These are phyloP conservation scores for Peronosclerospora sorghi DNA, from an alignment of 352 stramenopile species.

Conservation along the genomic window DNA sequence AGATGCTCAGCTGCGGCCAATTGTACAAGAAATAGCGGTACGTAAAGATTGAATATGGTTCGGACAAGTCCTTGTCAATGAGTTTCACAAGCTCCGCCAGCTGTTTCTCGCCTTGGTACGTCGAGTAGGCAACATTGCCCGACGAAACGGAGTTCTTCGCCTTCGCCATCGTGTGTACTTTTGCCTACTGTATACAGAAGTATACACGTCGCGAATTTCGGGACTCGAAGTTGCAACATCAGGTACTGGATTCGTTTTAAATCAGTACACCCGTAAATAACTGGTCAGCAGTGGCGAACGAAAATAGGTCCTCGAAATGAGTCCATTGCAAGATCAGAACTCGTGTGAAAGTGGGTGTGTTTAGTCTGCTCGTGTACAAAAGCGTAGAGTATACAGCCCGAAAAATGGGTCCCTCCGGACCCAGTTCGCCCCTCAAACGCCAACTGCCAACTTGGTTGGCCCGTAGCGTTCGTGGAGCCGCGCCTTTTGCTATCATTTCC, in stretches of 20 bases:
- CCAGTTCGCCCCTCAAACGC: background rate
- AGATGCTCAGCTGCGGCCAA: conserved; percentile 88
- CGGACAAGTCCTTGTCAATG: conserved; percentile 90
- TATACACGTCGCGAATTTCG: no score
- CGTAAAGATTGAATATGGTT: conserved; percentile 94
- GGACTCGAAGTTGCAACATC: no score
- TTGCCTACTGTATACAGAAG: no score
- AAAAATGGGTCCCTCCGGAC: background rate
- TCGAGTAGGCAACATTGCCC: conserved; percentile 41
- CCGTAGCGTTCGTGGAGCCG: conserved; percentile 14
- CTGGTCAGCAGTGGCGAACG: no score
- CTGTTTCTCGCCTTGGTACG: conserved; percentile 83
- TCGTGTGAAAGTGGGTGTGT: no score
- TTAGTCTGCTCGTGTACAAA: background rate
- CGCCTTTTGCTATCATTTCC: conserved; percentile 32
- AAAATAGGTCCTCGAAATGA: no score
- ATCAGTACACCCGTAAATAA: no score
- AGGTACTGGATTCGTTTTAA: no score
- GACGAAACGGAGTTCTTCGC: conserved; percentile 2
- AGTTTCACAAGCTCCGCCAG: conserved; percentile 87
- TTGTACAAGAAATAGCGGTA: conserved; percentile 95
- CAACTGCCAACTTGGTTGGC: conserved; percentile 21
- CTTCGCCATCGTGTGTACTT: conserved; percentile 29
- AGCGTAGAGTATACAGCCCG: background rate
- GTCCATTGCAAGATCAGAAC: no score